Evolutionary conservation across 176 grass and related monocot genomes (phyloP), one percentile per base, ranked within the genome.

Genomic region (Puya raimondii): DNA sequence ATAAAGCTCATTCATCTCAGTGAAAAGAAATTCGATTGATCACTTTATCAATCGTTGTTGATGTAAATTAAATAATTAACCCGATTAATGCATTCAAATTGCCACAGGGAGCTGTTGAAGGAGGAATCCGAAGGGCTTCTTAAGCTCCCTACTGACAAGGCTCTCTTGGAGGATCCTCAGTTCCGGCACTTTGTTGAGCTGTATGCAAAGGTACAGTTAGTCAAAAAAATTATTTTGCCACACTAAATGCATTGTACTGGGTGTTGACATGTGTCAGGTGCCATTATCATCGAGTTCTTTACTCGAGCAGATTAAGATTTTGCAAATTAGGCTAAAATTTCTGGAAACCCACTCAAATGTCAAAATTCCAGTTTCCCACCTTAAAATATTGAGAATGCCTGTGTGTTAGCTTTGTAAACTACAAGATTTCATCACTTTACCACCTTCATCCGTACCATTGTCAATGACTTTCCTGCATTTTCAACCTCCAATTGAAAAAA

Each of bases 141-240:
- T 69, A 87, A 99, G 78, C 90, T 93, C 78, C 90, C 94, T 49
- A 91, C 85, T 42, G 94, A 99, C 47, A 86, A 88, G 72, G 82
- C 85, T 70, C 65, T 94, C 63, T 68, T 94, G 58, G 59, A 79
- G 61, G 95, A 99, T 86, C 75, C 95, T 83, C 76, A 84, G 59
- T 99, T 99, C 64, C 88, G 95, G 73, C 70, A 14, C 51, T 94
- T 80, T 78, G 90, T 99, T 57, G 87, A 91, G 69, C 87, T 93
- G 70, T 99, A 91, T 76, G 95, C 90, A 33, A 99, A 90, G 90
- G 95, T 91, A 72, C 17, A 1, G 27, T 64, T 23, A 63, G 14
- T 22, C 9, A 49, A n/a, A n/a, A n/a, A n/a, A n/a, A n/a, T 4
- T 1, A 42, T 33, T 49, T 12, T 49, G 6, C 52, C 0, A 54